phyloP scores from a whole-genome alignment of 2,329 filamentous ascomycete species.

The Xylaria multiplex region DNA sequence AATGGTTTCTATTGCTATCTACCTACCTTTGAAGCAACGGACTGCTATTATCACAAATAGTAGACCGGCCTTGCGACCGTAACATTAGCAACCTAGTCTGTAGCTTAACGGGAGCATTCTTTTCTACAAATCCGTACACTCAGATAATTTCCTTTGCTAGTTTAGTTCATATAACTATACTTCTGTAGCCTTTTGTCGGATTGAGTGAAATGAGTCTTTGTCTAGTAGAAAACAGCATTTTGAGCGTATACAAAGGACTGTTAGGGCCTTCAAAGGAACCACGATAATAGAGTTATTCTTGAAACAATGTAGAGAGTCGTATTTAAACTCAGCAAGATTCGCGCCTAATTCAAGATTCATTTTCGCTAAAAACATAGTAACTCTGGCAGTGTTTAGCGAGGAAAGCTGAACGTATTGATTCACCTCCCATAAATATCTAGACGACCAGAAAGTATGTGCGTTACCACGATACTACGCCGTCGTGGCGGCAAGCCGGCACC shows the following conservation, averaged over 20 bases:
- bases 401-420: not conserved
- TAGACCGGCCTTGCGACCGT: no score
- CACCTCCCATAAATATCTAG: not conserved
- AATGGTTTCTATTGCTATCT: not conserved
- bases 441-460: conserved; percentile 11
- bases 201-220: not conserved
- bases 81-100: no score
- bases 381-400: not conserved
- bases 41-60: no score
- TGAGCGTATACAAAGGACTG: not conserved
- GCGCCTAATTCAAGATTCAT: not conserved
- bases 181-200: not conserved
- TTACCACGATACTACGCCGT: conserved; percentile 6
- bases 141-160: no score
- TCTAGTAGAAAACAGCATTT: not conserved
- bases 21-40: no score
- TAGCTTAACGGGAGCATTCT: no score
- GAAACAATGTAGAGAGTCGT: not conserved
- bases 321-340: not conserved
- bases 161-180: not conserved
- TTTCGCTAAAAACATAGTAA: not conserved
- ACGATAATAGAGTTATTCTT: not conserved
- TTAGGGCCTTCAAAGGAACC: not conserved
- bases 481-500: not conserved
- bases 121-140: no score